Percentiles rank a stretch among this genome's conserved stretches.
phyloP scores from a whole-genome alignment of 345 rosid genomes.

The Aquilaria malaccensis region DNA sequence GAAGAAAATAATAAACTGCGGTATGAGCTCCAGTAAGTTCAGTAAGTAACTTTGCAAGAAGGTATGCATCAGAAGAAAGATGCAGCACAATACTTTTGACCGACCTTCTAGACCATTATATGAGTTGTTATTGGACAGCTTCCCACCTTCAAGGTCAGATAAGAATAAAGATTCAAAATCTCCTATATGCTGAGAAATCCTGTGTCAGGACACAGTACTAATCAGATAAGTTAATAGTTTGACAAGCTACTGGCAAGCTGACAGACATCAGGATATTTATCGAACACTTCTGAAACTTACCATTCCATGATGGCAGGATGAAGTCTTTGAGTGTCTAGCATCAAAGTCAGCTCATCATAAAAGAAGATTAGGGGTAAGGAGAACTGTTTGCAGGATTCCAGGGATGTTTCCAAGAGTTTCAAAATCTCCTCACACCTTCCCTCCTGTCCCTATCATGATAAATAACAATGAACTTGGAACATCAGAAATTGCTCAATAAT shows the following conservation, averaged over 20 bases:
- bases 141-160: constrained; percentile 65
- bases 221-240: not conserved
- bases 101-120: constrained; percentile 67
- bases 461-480: constrained; percentile 7
- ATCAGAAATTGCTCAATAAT: not conserved
- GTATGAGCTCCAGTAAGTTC: constrained; percentile 2
- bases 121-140: constrained; percentile 27
- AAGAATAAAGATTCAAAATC: constrained; percentile 71
- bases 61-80: constrained; percentile 7
- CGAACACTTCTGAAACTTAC: constrained; percentile 25
- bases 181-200: constrained; percentile 71
- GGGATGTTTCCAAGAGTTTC: constrained; percentile 63
- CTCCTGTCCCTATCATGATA: constrained; percentile 30
- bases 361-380: constrained; percentile 48
- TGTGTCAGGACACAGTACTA: constrained; percentile 20
- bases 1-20: constrained; percentile 16
- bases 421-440: constrained; percentile 60
- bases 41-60: constrained; percentile 6
- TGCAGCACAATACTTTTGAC: not conserved
- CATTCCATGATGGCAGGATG: constrained; percentile 72
- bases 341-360: constrained; percentile 62
- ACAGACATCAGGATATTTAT: not conserved
- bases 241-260: constrained; percentile 3
- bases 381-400: constrained; percentile 63
- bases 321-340: constrained; percentile 46